phyloP scores from a whole-genome alignment of 345 rosid species.

The Rhizophora apiculata region DNA sequence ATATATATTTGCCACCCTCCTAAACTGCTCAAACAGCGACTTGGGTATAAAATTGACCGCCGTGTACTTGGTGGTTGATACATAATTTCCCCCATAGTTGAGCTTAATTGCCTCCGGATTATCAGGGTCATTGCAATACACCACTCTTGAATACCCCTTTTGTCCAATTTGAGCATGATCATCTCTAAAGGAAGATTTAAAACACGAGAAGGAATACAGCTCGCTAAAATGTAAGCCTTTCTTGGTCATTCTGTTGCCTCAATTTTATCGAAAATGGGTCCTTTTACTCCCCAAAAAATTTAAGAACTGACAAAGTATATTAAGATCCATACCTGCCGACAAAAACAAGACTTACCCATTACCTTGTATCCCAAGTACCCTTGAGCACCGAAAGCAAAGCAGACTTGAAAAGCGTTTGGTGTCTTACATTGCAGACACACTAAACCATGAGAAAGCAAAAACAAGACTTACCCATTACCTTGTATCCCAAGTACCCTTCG shows the following conservation, averaged over 20 bases:
- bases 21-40: slow-evolving; percentile 94
- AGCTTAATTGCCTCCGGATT: slow-evolving; percentile 48
- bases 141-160: slow-evolving; percentile 78
- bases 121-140: slow-evolving; percentile 80
- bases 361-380: slow-evolving; percentile 8
- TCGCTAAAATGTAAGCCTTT: slow-evolving; percentile 47
- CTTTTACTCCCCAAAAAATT: slow-evolving; percentile 6
- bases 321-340: not conserved
- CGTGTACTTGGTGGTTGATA: slow-evolving; percentile 82
- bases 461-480: not conserved
- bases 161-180: slow-evolving; percentile 61
- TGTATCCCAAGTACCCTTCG: slow-evolving; percentile 13
- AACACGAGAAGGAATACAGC: slow-evolving; percentile 63
- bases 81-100: slow-evolving; percentile 79
- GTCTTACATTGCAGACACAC: not conserved
- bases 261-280: slow-evolving; percentile 7
- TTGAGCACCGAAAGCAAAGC: not conserved
- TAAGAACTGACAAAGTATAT: not conserved
- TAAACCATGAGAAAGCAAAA: not conserved
- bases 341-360: not conserved
- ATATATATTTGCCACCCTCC: slow-evolving; percentile 91
- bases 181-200: slow-evolving; percentile 30
- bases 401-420: not conserved
- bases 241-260: slow-evolving; percentile 35
- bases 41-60: slow-evolving; percentile 74